A percentile compares a stretch with the other conserved stretches of the same genome.
Conservation (phyloP, 169 alveolate species). For the Plasmodium vinckei region DNA sequence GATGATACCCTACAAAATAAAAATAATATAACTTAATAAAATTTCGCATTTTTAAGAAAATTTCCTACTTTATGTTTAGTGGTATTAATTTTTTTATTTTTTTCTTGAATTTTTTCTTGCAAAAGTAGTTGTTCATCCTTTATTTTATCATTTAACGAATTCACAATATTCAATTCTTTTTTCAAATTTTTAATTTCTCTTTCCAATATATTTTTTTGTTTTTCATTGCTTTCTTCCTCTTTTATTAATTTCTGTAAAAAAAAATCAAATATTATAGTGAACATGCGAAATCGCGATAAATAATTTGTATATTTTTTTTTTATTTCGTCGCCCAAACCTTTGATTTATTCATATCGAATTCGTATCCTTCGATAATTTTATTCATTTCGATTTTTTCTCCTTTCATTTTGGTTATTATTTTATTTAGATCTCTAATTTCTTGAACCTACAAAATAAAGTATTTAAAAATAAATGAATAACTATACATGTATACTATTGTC, state of each 20-base stretch:
- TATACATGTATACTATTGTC: background rate
- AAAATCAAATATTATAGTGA: conserved; percentile 4
- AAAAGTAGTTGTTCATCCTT: conserved; percentile 27
- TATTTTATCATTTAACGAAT: conserved; percentile 40
- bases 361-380: conserved; percentile 51
- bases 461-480: background rate
- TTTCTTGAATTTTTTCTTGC: conserved; percentile 27
- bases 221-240: conserved; percentile 6
- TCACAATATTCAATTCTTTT: conserved; percentile 51
- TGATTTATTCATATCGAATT: conserved; percentile 26
- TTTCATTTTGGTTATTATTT: conserved; percentile 28
- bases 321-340: conserved; percentile 20
- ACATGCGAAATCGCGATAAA: background rate
- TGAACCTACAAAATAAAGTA: conserved; percentile 15
- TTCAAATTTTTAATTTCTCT: conserved; percentile 40
- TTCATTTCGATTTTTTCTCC: conserved; percentile 65
- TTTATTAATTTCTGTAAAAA: conserved; percentile 48
- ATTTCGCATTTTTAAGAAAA: background rate
- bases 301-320: background rate
- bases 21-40: background rate
- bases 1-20: background rate
- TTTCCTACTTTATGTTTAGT: conserved; percentile 32
- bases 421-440: conserved; percentile 70
- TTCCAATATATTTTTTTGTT: conserved; percentile 19
- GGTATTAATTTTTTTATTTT: conserved; percentile 8